Evolutionary conservation across 441 rosid species (phyloP), one percentile per base, ranked within the genome.

Genomic region (Jatropha multifida): DNA sequence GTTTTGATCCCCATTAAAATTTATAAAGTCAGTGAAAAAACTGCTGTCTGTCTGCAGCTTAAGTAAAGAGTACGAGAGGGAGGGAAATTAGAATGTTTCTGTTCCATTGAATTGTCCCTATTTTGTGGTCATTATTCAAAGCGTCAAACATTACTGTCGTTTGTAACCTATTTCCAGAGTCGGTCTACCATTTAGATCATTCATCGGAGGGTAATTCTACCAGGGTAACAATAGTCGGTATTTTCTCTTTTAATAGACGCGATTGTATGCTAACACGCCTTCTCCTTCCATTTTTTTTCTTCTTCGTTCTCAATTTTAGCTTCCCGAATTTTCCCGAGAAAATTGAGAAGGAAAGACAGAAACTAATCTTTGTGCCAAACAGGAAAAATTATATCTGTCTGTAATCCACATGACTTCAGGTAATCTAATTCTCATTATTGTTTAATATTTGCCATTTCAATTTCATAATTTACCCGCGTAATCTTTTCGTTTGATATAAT

Each of bases 361-460:
- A 44, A 72, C 67, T 46, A 20, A 46, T 38, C 44, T 51, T 71
- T 27, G 7, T 42, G 54, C 20, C 40, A 59, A 59, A 71, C 17
- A 17, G 74, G 76, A 73, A 49, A 11, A 11, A n/a, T 11, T 5
- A 11, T 2, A 38, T 1, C 41, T 18, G 4, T 52, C 4, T 23
- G 49, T 54, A 48, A n/a, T 44, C 51, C n/a, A 60, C 68, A 77
- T 77, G 80, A 58, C 73, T 67, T 77, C 76, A 59, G 80, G 80
- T 77, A 60, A 38, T 65, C 55, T 41, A 46, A 54, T 11, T 54
- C 42, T 42, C 9, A 11, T 37, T 14, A 5, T 55, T 23, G 38
- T 65, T 62, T 74, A 14, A 55, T 14, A 7, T 14, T 74, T 20
- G 0, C 27, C 14, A 9, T 15, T 41, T 44, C 27, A 74, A 74